Base-by-base conservation (phyloP, 768 basidiomycete species). In the Mycena rebaudengoi region DNA sequence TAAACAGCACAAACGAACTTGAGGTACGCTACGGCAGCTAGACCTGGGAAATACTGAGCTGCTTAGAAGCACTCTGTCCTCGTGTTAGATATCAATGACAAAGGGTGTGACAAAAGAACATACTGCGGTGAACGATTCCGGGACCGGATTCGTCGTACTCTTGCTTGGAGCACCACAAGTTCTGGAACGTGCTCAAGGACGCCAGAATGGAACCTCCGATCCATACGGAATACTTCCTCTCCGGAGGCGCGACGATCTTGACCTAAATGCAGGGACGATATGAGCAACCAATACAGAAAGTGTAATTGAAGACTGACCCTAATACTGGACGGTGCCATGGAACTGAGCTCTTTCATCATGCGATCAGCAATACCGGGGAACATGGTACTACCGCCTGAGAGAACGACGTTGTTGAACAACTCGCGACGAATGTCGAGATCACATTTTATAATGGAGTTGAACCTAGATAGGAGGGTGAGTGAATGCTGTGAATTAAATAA, bases 301-400 rank as follows among this genome's bases (percentile, higher is more conserved):
- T 25, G 10, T 18, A 18, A 10, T 20, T 10, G 30, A 23, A 6
- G 16, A 43, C 48, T 5, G 7, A 77, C 79, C 85, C 88, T 88
- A 83, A 91, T 85, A 70, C 85, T 86, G 60, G 85, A 82, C 40
- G 88, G 86, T 57, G 86, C 83, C 67, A 88, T 82, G 23, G 83
- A 78, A 55, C 84, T 86, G 71, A 90, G 82, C 78, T 90, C 88
- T 82, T 87, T 89, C 78, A 88, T 85, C 87, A 89, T 88, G 69
- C 88, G 83, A 84, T 87, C 54, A 85, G 62, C 54, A n/a, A 68
- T 60, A 29, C 66, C 66, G 25, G 66, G 66, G 59, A 64, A 68
- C 66, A 68, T 68, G 43, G 66, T 68, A 37, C 44, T 68, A 18
- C 66, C 66, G 35, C 66, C 66, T 21, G 62, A 64, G 28, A 68